A percentile compares a stretch with the other conserved stretches of the same genome.
phyloP scores from a whole-genome alignment of 495 filamentous ascomycete genomes.

The Bacidia gigantensis region DNA sequence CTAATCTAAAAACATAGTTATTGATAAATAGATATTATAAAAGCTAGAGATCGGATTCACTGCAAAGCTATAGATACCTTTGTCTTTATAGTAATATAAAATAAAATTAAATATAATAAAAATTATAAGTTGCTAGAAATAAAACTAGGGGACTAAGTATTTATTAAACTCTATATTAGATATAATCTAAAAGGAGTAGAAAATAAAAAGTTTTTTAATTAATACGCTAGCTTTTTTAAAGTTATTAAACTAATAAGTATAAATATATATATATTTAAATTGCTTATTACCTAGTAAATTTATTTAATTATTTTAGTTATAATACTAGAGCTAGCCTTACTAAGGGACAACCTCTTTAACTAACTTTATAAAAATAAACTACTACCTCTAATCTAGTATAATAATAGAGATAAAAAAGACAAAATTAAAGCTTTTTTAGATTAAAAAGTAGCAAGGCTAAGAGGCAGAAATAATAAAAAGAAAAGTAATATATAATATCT shows the following conservation, averaged over 20 bases:
- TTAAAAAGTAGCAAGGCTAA: neutral
- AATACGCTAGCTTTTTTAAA: neutral
- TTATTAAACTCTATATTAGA: neutral
- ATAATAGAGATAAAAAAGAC: neutral
- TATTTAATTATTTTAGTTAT: neutral
- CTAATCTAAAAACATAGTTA: neutral
- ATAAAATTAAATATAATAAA: neutral
- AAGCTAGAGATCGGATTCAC: neutral
- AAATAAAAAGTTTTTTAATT: conserved; percentile 1
- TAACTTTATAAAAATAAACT: neutral
- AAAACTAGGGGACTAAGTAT: neutral
- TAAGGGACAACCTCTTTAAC: neutral
- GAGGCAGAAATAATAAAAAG: neutral
- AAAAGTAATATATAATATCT: neutral
- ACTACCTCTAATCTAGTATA: neutral
- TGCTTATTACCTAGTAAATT: neutral
- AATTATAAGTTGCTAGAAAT: neutral
- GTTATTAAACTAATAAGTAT: neutral
- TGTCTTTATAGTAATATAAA: neutral
- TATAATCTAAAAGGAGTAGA: neutral
- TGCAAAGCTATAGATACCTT: neutral
- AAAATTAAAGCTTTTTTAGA: neutral
- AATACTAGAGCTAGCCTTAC: neutral
- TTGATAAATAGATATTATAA: neutral
- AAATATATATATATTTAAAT: neutral